Base-by-base conservation (phyloP, 805 yeast genomes). In the Metschnikowia chrysomelidarum region DNA sequence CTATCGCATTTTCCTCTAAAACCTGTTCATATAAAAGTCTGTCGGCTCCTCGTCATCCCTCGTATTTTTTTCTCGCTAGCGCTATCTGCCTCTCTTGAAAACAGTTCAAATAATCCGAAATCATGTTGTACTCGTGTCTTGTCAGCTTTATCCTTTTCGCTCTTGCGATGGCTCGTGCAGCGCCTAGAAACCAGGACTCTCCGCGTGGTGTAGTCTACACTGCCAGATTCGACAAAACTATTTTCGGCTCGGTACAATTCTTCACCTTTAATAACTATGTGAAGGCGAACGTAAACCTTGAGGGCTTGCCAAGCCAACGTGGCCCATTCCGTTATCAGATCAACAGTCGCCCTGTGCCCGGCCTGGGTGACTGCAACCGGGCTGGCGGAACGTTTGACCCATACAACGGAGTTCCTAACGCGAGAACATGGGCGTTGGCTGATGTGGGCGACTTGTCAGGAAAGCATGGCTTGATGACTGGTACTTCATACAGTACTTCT, bases 381-480 rank as follows among this genome's bases (percentile, higher is more conserved):
- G 61, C 71, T 10, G 36, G 33, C 22, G 53, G 34, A n/a, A 66
- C 60, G 50, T 60, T 66, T 40, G 56, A 66, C 47, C 71, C 71
- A 12, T 65, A 51, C 53, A 44, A 50, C 35, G 71, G 70, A 14
- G 38, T 41, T 14, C 43, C 38, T 11, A 53, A 47, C 30, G 50
- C 59, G 13, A 46, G 62, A 17, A 38, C 42, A 16, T 34, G 46
- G 10, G 54, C 54, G 9, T 53, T 42, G 10, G 46, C 43, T 39
- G 66, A 65, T 46, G 56, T 56, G 25, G 67, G 71, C 30, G 70
- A 65, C 43, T 62, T 66, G 38, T 47, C 67, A 9, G 69, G 69
- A 19, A 63, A 58, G 47, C 65, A 63, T 45, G 71, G 71, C 16
- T 30, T 29, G 24, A 51, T 64, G 26, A 32, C 45, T 9, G 59